Base-by-base conservation (phyloP, 345 rosid species). In the Bruguiera gymnorhiza region DNA sequence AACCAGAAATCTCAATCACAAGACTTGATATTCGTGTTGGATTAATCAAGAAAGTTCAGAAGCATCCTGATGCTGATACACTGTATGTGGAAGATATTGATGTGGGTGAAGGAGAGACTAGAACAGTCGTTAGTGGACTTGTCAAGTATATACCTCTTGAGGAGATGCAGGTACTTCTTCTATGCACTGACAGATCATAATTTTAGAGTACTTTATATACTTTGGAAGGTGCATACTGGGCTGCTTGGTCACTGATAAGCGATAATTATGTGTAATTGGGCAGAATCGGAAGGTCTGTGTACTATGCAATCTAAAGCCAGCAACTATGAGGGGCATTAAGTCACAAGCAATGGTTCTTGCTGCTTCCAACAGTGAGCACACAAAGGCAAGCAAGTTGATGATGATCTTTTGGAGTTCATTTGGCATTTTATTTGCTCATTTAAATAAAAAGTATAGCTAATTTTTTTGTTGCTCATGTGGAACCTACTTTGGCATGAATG, bases 331-430 rank as follows among this genome's bases (percentile, higher is more conserved):
- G 29, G 29, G 29, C 29, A 27, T 27, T 27, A 27, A 88, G 82
- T 95, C 99, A 6, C 94, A 95, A 30, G 99, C 94, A 60, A 95
- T 95, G 98, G 96, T 95, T 80, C 96, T 95, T 62, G 91, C 90
- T 30, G 98, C 96, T 81, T 86, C 93, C 27, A 83, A 79, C 81
- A 79, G 82, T 73, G 97, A 88, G 61, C 80, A 82, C 52, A 81
- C 85, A 48, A 83, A 84, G 90, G 91, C 87, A 69, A 67, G 75
- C 62, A 37, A 52, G 62, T 57, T 4, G 0, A n/a, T 30, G 15
- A 2, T 24, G 21, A 50, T 43, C 50, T 43, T 43, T 13, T 43
- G 50, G 26, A 21, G 32, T 36, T 7, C 26, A 15, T 60, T 31
- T 50, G 50, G 48, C 60, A 30, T n/a, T 63, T 48, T 65, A 2